Conservation (phyloP, 257 asterid genomes). For the Osmanthus fragrans region DNA sequence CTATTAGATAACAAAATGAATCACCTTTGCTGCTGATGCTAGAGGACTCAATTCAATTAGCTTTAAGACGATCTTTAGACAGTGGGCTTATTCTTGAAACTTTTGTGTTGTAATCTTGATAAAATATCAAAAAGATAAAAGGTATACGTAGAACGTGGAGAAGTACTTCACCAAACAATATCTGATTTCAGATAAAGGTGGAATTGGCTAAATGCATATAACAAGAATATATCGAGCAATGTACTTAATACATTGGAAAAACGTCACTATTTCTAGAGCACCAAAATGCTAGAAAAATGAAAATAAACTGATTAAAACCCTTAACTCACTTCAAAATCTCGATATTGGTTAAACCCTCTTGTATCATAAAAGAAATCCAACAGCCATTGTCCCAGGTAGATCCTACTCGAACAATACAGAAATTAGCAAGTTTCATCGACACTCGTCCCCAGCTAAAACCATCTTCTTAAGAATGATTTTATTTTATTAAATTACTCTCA, state of each 20-base stretch:
- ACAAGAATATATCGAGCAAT: neutral
- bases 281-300: too few species aligned
- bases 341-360: too few species aligned
- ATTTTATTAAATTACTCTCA: too few species aligned
- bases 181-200: neutral
- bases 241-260: neutral
- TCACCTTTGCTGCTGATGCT: neutral
- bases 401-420: too few species aligned
- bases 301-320: too few species aligned
- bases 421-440: too few species aligned
- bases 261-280: too few species aligned
- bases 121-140: neutral
- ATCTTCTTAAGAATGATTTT: too few species aligned
- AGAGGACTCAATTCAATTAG: neutral
- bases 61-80: neutral
- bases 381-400: too few species aligned
- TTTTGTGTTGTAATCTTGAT: neutral
- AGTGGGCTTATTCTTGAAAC: neutral
- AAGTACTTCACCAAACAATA: neutral
- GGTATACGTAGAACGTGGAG: conserved; percentile 2
- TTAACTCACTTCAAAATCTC: too few species aligned
- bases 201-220: neutral
- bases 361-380: too few species aligned
- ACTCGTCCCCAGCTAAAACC: too few species aligned
- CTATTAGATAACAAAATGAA: conserved; percentile 7